phyloP scores from a whole-genome alignment of 163 green algal genomes.

The Scenedesmus sp. region DNA sequence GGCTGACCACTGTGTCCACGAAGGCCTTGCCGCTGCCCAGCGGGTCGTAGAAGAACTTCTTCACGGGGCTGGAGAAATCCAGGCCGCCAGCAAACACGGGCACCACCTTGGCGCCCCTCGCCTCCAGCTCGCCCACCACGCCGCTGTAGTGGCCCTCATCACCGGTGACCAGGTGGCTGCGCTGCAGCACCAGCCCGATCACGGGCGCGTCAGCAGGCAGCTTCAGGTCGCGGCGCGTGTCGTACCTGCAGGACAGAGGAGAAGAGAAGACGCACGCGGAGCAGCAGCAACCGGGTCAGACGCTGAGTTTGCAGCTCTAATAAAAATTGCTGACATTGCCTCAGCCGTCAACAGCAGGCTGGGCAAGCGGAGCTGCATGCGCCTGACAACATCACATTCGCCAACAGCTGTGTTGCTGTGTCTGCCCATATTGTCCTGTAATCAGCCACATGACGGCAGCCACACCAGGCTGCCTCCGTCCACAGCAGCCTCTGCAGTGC shows the following conservation, averaged over 20 bases:
- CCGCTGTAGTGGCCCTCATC: constrained; percentile 96
- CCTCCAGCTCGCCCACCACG: constrained; percentile 95
- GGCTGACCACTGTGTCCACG: constrained; percentile 93
- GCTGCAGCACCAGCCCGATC: constrained; percentile 97
- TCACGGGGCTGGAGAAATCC: constrained; percentile 96
- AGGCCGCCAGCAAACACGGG: constrained; percentile 96
- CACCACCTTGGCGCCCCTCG: constrained; percentile 91
- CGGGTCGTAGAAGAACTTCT: constrained; percentile 99
- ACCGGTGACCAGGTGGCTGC: constrained; percentile 98
- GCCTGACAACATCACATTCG: too few species aligned
- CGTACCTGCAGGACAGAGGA: constrained; percentile 73
- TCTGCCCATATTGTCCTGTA: too few species aligned
- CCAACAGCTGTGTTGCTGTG: too few species aligned
- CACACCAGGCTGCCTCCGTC: background rate
- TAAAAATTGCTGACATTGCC: background rate
- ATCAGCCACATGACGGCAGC: too few species aligned
- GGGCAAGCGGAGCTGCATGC: background rate
- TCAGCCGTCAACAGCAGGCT: background rate
- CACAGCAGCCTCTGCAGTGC: background rate
- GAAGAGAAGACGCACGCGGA: background rate
- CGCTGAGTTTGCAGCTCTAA: background rate
- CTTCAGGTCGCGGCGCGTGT: constrained; percentile 92
- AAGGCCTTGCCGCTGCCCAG: constrained; percentile 84
- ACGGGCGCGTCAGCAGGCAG: constrained; percentile 92
- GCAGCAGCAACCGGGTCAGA: background rate